Conservation (phyloP, 805 yeast genomes). For the Yarrowia keelungensis region DNA sequence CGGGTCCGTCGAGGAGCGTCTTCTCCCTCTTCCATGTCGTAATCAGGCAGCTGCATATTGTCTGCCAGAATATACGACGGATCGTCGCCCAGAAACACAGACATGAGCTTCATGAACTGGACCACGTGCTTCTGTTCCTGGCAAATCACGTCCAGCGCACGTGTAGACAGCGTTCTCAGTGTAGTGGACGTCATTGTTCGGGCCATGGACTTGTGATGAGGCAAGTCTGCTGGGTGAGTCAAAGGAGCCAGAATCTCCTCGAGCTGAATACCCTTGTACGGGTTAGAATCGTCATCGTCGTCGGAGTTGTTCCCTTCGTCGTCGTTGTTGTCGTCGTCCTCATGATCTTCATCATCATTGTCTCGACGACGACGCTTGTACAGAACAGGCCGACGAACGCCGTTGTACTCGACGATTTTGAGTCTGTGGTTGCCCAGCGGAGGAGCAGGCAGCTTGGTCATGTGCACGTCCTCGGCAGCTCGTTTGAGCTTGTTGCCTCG, state of each 20-base stretch:
- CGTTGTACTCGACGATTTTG: constrained; percentile 47
- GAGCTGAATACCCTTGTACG: constrained; percentile 60
- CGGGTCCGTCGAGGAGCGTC: constrained; percentile 46
- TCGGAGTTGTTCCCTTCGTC: constrained; percentile 49
- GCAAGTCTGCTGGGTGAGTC: constrained; percentile 78
- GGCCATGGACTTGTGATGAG: constrained; percentile 70
- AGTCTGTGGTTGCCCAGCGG: constrained; percentile 46
- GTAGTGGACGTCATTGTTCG: constrained; percentile 66
- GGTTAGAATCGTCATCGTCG: constrained; percentile 50
- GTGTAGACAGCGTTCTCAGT: constrained; percentile 68
- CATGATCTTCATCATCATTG: constrained; percentile 27
- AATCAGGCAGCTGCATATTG: constrained; percentile 68
- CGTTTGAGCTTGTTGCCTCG: constrained; percentile 65
- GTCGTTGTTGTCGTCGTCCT: constrained; percentile 41
- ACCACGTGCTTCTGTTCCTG: constrained; percentile 81
- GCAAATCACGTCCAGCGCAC: constrained; percentile 78
- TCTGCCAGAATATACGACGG: constrained; percentile 70
- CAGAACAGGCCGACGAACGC: constrained; percentile 46
- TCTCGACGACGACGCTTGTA: constrained; percentile 45
- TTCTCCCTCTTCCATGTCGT: constrained; percentile 50
- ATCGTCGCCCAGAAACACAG: constrained; percentile 86
- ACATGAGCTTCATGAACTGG: constrained; percentile 72
- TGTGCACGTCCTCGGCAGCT: constrained; percentile 57
- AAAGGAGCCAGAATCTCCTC: constrained; percentile 76
- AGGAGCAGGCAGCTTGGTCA: constrained; percentile 52